Percentiles rank a stretch among this genome's conserved stretches.
Evolutionary conservation across 257 asterid genomes (phyloP).

Genomic region (Solanum rostratum): DNA sequence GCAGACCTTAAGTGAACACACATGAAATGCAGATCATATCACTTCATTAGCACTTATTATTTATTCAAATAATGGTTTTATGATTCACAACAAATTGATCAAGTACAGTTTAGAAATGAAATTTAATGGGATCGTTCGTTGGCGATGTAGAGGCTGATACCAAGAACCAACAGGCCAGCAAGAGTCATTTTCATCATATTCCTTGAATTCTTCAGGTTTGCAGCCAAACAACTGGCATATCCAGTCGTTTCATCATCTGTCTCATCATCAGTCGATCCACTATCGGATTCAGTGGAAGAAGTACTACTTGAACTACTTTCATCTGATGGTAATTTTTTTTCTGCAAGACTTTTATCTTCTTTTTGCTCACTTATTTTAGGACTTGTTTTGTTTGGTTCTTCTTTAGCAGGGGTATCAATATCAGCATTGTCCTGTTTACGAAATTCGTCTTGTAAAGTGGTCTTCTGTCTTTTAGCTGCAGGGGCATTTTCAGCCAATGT

Average conservation of each 20-base stretch:
- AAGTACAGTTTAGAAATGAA: background rate
- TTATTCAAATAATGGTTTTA: background rate
- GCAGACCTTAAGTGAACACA: background rate
- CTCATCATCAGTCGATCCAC: background rate
- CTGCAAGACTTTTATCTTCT: background rate
- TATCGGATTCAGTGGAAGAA: background rate
- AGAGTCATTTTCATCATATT: slow-evolving; percentile 16
- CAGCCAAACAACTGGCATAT: slow-evolving; percentile 13
- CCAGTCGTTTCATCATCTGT: background rate
- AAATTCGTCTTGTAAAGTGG: slow-evolving; percentile 1
- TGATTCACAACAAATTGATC: background rate
- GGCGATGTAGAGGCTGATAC: slow-evolving; percentile 23
- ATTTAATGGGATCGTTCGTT: background rate
- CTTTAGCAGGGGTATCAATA: background rate
- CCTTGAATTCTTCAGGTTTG: slow-evolving; percentile 32
- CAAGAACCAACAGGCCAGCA: slow-evolving; percentile 23
- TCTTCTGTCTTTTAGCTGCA: slow-evolving; percentile 3
- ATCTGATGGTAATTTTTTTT: background rate
- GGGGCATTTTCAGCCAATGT: background rate
- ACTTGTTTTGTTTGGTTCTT: slow-evolving; percentile 1
- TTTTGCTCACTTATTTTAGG: background rate
- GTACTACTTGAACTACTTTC: background rate
- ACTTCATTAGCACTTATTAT: background rate
- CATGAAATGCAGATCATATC: background rate
- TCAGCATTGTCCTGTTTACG: background rate